Base-by-base conservation (phyloP, 192 early-diverging fungal species). In the Mortierella antarctica region DNA sequence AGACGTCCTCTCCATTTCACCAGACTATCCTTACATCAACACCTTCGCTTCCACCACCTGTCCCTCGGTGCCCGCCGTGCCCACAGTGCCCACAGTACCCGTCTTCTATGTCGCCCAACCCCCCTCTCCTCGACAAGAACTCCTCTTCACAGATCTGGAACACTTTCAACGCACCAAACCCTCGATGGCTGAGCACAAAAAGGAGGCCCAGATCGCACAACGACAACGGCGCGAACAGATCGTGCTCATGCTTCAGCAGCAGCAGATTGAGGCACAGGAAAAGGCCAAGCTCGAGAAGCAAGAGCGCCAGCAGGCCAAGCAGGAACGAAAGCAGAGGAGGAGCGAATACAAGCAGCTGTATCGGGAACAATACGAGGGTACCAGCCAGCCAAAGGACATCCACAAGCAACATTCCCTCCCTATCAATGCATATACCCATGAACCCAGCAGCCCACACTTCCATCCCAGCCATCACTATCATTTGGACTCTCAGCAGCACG, bases 261-360 rank as follows among this genome's bases (percentile, higher is more conserved):
- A 80, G 18, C 77, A 71, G 44, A 68, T 80, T 41, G 77, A 80
- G 5, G 77, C 77, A 7, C 69, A 80, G 40, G 77, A 80, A 31
- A 71, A 72, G 55, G 69, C 69, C 5, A 65, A 56, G 18, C 56
- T 48, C 9, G 76, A 71, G 17, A 80, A 80, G 41, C 57, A 67
- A 7, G 77, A 80, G 48, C 58, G 66, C 15, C 77, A 80, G 40
- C 70, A 72, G 23, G 45, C 59, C 23, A 80, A 72, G 51, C 39
- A 57, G 0, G 77, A 80, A 12, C 63, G 65, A 40, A 80, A 80
- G 45, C 77, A 72, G 23, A 46, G 23, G 15, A 62, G 64, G 21
- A 61, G 50, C 18, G 77, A 71, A 23, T 31, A 39, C n/a, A 71
- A 78, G 50, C 61, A 70, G 7, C 46, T 65, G 55, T 57, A 65